Conservation (phyloP, 305 asterid genomes). For the Fraxinus floribunda region DNA sequence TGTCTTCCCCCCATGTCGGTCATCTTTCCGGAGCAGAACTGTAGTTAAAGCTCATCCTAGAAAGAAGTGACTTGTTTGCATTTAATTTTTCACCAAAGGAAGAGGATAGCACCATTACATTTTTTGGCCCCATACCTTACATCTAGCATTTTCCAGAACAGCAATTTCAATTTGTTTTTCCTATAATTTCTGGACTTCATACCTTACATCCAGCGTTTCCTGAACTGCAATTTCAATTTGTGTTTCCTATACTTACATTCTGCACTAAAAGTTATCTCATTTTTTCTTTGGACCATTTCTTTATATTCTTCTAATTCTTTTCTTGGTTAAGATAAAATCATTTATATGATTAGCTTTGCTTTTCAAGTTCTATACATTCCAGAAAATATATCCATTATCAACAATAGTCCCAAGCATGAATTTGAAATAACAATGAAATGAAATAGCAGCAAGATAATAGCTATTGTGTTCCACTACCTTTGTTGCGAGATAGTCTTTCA, state of each 20-base stretch:
- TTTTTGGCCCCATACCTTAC: conserved; percentile 11
- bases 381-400: neutral
- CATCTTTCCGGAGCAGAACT: neutral
- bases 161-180: neutral
- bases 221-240: neutral
- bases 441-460: neutral
- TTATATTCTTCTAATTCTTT: conserved; percentile 10
- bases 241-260: neutral
- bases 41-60: neutral
- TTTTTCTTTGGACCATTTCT: neutral
- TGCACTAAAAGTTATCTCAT: neutral
- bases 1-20: neutral
- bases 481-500: conserved; percentile 84
- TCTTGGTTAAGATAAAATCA: neutral
- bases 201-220: neutral
- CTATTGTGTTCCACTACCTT: conserved; percentile 33
- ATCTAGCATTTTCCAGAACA: neutral
- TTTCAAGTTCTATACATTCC: neutral
- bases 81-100: neutral
- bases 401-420: neutral
- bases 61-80: neutral
- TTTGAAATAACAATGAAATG: conserved; percentile 14
- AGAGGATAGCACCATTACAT: neutral
- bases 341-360: neutral
- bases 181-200: neutral